Percentiles rank a stretch among this genome's conserved stretches.
These are phyloP conservation scores for Collybia mongolica DNA, from an alignment of 768 basidiomycete species.

Conservation along the genomic window DNA sequence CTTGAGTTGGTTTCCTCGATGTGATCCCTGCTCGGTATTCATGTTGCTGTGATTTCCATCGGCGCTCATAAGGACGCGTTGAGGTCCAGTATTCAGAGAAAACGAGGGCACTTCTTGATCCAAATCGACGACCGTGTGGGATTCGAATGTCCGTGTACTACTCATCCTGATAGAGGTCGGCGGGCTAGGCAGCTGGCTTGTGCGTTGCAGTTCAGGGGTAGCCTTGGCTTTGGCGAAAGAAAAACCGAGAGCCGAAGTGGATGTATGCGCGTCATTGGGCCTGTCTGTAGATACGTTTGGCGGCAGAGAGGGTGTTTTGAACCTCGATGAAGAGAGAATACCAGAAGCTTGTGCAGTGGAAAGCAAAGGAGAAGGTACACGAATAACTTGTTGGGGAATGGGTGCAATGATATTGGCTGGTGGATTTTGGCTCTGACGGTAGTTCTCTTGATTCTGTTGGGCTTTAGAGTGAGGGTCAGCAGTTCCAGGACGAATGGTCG, in stretches of 20 bases:
- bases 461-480: constrained; percentile 21
- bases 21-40: neutral
- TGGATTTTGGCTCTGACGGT: constrained; percentile 4
- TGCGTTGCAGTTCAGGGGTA: neutral
- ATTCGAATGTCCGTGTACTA: neutral
- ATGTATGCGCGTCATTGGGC: constrained; percentile 18
- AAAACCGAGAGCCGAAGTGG: constrained; percentile 11
- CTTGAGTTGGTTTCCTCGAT: neutral
- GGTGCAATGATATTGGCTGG: constrained; percentile 20
- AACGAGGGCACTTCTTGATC: constrained; percentile 8
- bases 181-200: constrained; percentile 14
- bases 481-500: constrained; percentile 23
- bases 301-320: constrained; percentile 8
- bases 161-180: constrained; percentile 9
- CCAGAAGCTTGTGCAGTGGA: constrained; percentile 13
- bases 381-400: constrained; percentile 19
- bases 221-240: constrained; percentile 11
- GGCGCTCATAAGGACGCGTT: constrained; percentile 12
- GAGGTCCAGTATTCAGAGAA: constrained; percentile 14
- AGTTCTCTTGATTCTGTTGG: constrained; percentile 1
- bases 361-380: constrained; percentile 16
- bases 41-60: constrained; percentile 10
- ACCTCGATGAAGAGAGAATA: constrained; percentile 13
- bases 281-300: neutral
- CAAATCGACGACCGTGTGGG: neutral